These are phyloP conservation scores for Fusarium piperis DNA, from an alignment of 2,329 filamentous ascomycete genomes.

Conservation along the genomic window DNA sequence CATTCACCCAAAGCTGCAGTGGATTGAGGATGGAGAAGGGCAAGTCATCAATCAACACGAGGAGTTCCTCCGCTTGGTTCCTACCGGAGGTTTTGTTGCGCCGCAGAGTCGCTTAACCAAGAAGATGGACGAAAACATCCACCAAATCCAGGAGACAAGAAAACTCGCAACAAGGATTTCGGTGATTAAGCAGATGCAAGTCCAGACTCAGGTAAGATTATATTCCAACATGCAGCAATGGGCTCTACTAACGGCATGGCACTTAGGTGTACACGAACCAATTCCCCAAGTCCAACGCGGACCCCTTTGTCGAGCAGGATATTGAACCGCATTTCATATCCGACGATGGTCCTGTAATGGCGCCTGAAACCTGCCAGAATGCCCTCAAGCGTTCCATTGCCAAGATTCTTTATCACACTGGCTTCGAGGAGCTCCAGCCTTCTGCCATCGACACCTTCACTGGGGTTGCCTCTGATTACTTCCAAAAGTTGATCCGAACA, in stretches of 20 bases:
- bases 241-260: constrained; percentile 13
- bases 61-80: constrained; percentile 82
- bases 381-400: constrained; percentile 90
- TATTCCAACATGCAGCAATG: not conserved
- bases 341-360: constrained; percentile 89
- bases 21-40: constrained; percentile 90
- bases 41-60: constrained; percentile 89
- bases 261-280: constrained; percentile 92
- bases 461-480: constrained; percentile 89
- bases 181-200: constrained; percentile 99
- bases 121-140: constrained; percentile 90
- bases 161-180: constrained; percentile 97
- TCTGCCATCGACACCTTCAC: constrained; percentile 91
- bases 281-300: constrained; percentile 94
- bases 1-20: constrained; percentile 79
- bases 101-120: constrained; percentile 78
- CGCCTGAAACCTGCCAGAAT: constrained; percentile 81
- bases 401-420: constrained; percentile 94
- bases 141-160: constrained; percentile 94
- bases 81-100: constrained; percentile 77
- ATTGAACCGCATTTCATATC: constrained; percentile 89
- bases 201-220: constrained; percentile 84
- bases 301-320: constrained; percentile 88
- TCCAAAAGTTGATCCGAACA: constrained; percentile 81
- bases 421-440: constrained; percentile 96